Evolutionary conservation across 495 filamentous ascomycete genomes (phyloP), one percentile per base, ranked within the genome.

Genomic region (Penicillium taxi): DNA sequence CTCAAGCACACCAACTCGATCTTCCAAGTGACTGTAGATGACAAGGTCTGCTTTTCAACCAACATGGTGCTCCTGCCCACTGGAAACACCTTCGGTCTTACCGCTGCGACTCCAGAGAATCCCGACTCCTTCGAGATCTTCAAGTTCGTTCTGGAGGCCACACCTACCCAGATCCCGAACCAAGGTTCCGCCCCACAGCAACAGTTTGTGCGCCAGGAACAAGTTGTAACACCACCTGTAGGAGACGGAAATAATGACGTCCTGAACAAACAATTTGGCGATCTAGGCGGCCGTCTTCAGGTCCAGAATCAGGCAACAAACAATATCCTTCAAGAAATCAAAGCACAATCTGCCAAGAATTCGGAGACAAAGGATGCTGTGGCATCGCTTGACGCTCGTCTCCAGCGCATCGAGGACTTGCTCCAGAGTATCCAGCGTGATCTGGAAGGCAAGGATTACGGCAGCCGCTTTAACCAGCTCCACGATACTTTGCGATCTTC

Each of bases 111-210:
- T 6, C 85, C 86, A 18, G 88, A 96, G 41, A 88, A 75, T 46
- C 86, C 91, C 0, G 91, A 98, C 58, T 93, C 86, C 18, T 94
- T 94, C 55, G 91, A 98, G 61, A 58, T 91, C 42, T 90, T 87
- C 70, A 94, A 90, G 48, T 76, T 96, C 50, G 64, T 84, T 24
- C 70, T 89, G 23, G 72, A 78, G 52, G 75, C 62, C 22, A 48
- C 55, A 33, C 44, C 36, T 34, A 59, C 34, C 55, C 56, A 45
- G 48, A 22, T 41, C 61, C 16, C 45, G 42, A 47, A 39, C 48
- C 56, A 39, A 39, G 46, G 40, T 18, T 44, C 19, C n/a, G 8
- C 56, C 17, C 50, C 56, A 20, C 57, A 63, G 39, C 56, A 64
- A 20, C 54, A 56, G 37, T 45, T 64, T 27, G 58, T 50, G n/a